Evolutionary conservation across 2,329 filamentous ascomycete species (phyloP), one percentile per base, ranked within the genome.

Genomic region (Aspergillus neotritici): DNA sequence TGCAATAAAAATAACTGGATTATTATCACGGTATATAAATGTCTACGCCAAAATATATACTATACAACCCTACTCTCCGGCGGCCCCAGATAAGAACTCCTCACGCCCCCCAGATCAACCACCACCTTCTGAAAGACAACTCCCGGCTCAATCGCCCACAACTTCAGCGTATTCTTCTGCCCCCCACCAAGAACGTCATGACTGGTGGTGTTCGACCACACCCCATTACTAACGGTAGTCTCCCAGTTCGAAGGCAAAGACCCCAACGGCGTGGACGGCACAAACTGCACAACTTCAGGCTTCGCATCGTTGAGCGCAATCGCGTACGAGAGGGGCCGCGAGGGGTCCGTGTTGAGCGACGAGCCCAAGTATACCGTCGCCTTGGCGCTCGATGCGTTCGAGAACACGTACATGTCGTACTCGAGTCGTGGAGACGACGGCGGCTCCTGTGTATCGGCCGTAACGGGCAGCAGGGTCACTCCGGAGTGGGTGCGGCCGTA

Each of bases 341-440:
- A 61, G 1, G 76, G 75, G 43, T 77, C 70, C 5, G 73, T 69
- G 51, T 80, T 78, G 4, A 78, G 65, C 0, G 70, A 65, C 3
- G 67, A 63, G 1, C 64, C 66, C 14, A 73, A 65, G 29, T 69
- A 66, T 15, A 72, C 55, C 1, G 66, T 68, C 2, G 71, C 50
- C 21, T 63, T 67, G 6, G 57, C 46, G 5, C 66, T 66, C 4
- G 70, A 59, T 14, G 61, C 59, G 44, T 72, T 71, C 34, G 74
- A 77, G 65, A 82, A 84, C 10, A 80, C 69, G 61, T 80, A 84
- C 45, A 84, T 55, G 40, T 76, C 69, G 57, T 83, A 86, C 50
- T 79, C 74, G 7, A 84, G 69, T 4, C 72, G 73, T 1, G 80
- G 79, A 11, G 53, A 53, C 0, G 70, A 75, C 3, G 67, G 66